phyloP scores from a whole-genome alignment of 2,329 filamentous ascomycete species.

The Cytospora mali region DNA sequence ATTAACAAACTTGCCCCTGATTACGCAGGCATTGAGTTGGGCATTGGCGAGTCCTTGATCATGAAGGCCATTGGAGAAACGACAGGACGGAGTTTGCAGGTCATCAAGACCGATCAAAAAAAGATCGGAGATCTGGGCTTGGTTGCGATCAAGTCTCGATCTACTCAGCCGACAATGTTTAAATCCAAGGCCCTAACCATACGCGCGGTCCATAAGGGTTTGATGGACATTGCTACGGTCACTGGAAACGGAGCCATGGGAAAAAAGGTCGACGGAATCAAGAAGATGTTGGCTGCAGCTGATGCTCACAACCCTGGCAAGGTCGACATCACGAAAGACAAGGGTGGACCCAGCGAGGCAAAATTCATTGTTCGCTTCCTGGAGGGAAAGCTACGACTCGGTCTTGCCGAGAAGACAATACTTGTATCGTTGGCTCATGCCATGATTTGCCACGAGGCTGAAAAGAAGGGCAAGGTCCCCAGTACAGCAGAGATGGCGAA shows the following conservation, averaged over 20 bases:
- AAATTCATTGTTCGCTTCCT: conserved; percentile 93
- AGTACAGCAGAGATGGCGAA: conserved; percentile 77
- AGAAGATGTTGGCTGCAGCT: conserved; percentile 91
- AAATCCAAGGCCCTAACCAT: conserved; percentile 92
- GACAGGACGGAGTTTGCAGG: conserved; percentile 81
- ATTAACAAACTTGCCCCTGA: conserved; percentile 97
- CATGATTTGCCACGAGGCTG: conserved; percentile 79
- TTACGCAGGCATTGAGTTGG: conserved; percentile 93
- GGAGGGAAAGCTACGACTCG: conserved; percentile 90
- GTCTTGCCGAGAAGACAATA: conserved; percentile 89
- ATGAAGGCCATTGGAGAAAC: conserved; percentile 98
- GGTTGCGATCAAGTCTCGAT: conserved; percentile 92
- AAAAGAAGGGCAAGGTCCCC: conserved; percentile 69
- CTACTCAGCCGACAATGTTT: conserved; percentile 97
- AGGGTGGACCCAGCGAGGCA: conserved; percentile 90
- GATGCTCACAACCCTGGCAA: conserved; percentile 75
- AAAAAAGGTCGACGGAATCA: conserved; percentile 91
- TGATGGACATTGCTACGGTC: conserved; percentile 86
- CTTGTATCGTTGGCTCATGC: conserved; percentile 89
- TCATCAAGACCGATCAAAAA: conserved; percentile 95
- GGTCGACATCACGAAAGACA: conserved; percentile 88
- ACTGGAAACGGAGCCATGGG: conserved; percentile 86
- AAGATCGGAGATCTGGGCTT: conserved; percentile 95
- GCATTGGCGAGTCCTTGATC: conserved; percentile 97
- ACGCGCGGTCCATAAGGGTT: conserved; percentile 79